Percentiles rank a stretch among this genome's conserved stretches.
phyloP scores from a whole-genome alignment of 2,329 filamentous ascomycete species.

The Clonostachys chloroleuca region DNA sequence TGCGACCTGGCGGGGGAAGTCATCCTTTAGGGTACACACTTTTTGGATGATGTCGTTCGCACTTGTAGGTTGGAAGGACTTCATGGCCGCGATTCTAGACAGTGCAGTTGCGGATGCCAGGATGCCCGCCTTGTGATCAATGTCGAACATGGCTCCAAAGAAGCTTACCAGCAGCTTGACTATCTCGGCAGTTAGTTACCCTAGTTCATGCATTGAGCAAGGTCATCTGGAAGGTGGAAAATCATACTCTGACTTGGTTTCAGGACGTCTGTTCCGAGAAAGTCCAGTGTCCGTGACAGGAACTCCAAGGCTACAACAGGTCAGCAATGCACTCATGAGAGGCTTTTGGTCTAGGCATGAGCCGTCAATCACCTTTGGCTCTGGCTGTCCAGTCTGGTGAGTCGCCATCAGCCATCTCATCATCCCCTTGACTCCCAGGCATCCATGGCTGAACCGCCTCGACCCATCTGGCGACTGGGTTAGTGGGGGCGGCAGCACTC shows the following conservation, averaged over 20 bases:
- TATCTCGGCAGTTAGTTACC: background rate
- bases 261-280: constrained; percentile 38
- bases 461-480: constrained; percentile 49
- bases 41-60: constrained; percentile 43
- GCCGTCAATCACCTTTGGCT: constrained; percentile 35
- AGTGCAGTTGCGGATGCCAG: constrained; percentile 48
- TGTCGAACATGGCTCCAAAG: constrained; percentile 54
- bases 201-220: background rate
- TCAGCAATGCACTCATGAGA: background rate
- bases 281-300: constrained; percentile 46
- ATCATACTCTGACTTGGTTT: constrained; percentile 43
- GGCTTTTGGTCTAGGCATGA: background rate
- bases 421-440: constrained; percentile 31
- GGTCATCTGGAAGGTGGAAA: background rate
- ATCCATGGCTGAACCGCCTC: constrained; percentile 52
- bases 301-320: constrained; percentile 44
- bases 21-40: constrained; percentile 47
- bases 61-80: constrained; percentile 42
- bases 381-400: constrained; percentile 47
- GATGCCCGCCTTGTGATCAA: constrained; percentile 56
- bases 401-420: constrained; percentile 29
- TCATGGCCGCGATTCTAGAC: constrained; percentile 42
- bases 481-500: constrained; percentile 31
- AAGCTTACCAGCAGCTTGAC: constrained; percentile 45
- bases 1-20: constrained; percentile 48